A percentile compares a stretch with the other conserved stretches of the same genome.
Conservation (phyloP, 2,329 filamentous ascomycete species). For the Ophiocordyceps australis region DNA sequence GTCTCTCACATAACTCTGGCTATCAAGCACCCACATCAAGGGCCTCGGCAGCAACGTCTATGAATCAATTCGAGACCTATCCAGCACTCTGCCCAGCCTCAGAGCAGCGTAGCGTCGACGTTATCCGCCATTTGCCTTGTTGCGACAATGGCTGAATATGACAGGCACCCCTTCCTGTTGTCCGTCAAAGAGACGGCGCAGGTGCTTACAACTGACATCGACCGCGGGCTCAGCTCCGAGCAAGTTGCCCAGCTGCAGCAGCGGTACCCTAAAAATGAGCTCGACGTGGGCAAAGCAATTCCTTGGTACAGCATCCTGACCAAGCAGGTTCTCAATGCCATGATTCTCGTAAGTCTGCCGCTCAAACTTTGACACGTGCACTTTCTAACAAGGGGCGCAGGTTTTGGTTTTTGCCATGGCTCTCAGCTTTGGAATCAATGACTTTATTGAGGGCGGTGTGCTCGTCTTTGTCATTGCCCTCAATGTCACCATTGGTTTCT, state of each 20-base stretch:
- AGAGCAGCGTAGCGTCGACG: conserved; percentile 4
- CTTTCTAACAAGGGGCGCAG: conserved; percentile 16
- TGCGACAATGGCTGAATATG: conserved; percentile 20
- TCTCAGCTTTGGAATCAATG: conserved; percentile 46
- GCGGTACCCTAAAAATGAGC: conserved; percentile 48
- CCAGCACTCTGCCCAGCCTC: conserved; percentile 3
- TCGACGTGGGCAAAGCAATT: conserved; percentile 50
- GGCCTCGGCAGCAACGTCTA: conserved; percentile 4
- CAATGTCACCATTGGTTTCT: conserved; percentile 52
- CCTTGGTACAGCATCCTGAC: conserved; percentile 55
- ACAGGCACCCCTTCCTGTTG: conserved; percentile 42
- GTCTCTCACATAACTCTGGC: too few species aligned
- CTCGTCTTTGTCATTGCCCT: conserved; percentile 49
- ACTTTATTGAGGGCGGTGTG: conserved; percentile 50
- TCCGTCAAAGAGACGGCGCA: conserved; percentile 41
- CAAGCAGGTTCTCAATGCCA: conserved; percentile 59
- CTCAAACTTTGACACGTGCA: not conserved
- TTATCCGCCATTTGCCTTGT: conserved; percentile 2
- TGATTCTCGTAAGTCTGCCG: conserved; percentile 43
- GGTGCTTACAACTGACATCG: conserved; percentile 42
- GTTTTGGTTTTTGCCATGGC: conserved; percentile 65
- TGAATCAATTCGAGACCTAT: conserved; percentile 5
- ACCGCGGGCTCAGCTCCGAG: conserved; percentile 44
- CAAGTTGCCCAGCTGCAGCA: conserved; percentile 41
- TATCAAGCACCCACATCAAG: too few species aligned